A percentile compares a stretch with the other conserved stretches of the same genome.
Conservation (phyloP, 345 rosid species). For the Lepidium africanum region DNA sequence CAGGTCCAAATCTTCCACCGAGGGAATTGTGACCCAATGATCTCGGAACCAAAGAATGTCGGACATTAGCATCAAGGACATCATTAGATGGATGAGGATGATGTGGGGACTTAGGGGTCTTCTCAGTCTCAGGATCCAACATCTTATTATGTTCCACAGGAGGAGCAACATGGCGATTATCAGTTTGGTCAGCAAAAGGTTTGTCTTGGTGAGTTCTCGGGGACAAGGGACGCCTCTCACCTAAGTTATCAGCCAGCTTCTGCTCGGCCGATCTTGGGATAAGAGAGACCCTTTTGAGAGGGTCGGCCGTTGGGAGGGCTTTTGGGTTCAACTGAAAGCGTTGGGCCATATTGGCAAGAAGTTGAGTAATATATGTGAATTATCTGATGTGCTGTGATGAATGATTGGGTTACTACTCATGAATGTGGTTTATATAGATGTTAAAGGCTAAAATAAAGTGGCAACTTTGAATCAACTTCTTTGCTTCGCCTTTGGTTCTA, state of each 20-base stretch:
- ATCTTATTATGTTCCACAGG: constrained; percentile 1
- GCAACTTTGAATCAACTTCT: constrained; percentile 53
- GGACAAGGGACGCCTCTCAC: constrained; percentile 22
- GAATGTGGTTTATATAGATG: not conserved
- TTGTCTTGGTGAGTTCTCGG: constrained; percentile 9
- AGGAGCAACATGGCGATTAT: constrained; percentile 1
- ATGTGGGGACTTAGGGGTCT: constrained; percentile 12
- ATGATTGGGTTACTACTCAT: not conserved
- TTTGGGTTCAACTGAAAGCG: constrained; percentile 34
- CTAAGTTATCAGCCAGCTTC: constrained; percentile 6
- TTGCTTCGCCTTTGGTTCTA: constrained; percentile 56
- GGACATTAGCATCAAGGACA: not conserved
- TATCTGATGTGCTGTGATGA: constrained; percentile 8
- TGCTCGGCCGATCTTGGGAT: constrained; percentile 31
- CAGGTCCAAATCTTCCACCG: constrained; percentile 29
- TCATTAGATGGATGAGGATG: constrained; percentile 14
- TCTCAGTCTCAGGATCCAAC: constrained; percentile 23
- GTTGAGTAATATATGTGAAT: not conserved
- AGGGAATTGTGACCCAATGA: constrained; percentile 19
- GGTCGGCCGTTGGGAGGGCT: constrained; percentile 9
- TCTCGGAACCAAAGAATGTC: constrained; percentile 19
- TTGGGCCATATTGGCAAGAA: constrained; percentile 19
- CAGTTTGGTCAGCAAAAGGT: constrained; percentile 5
- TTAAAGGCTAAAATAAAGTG: not conserved
- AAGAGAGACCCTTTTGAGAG: constrained; percentile 30